Evolutionary conservation across 2,329 filamentous ascomycete genomes (phyloP), one percentile per base, ranked within the genome.

Genomic region (Fusarium equiseti): DNA sequence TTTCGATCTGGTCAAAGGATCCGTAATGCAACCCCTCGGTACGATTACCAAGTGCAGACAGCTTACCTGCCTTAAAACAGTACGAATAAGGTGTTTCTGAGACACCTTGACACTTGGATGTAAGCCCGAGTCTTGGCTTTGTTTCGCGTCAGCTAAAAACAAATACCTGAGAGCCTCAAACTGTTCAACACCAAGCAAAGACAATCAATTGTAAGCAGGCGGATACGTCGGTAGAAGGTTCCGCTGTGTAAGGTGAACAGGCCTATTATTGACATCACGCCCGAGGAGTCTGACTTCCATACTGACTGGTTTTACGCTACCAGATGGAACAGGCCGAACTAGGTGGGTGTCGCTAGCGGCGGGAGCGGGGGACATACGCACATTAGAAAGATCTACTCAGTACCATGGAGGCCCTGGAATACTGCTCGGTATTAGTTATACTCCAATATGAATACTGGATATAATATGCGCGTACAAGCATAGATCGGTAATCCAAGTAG

Each of bases 361-460:
- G 68, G 68, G 32, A 68, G 65, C 65, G 45, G 65, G 59, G 63
- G 48, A 51, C 63, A 63, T 63, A 60, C 52, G 46, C 59, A 71
- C 53, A 59, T 62, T 64, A 48, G 35, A 38, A 44, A 59, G 53
- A 65, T 68, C 63, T 58, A 59, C 63, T 27, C 32, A n/a, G 53
- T 43, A 6, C 32, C 16, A 38, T 38, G 35, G 35, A 38, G 35
- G 35, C 35, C 35, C 38, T 42, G 6, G 44, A 60, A 42, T 40
- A 44, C 45, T 32, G 50, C 24, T 38, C 24, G 15, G 31, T 38
- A 57, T 31, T 44, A 32, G 38, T 31, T 38, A 52, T 52, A 52
- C 32, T 27, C 32, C 18, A 38, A 42, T 9, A 20, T 20, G 18
- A 15, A 8, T 52, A 9, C 6, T 38, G 6, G n/a, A 44, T 13